Base-by-base conservation (phyloP, 106 monocot species). In the Allium sativum region DNA sequence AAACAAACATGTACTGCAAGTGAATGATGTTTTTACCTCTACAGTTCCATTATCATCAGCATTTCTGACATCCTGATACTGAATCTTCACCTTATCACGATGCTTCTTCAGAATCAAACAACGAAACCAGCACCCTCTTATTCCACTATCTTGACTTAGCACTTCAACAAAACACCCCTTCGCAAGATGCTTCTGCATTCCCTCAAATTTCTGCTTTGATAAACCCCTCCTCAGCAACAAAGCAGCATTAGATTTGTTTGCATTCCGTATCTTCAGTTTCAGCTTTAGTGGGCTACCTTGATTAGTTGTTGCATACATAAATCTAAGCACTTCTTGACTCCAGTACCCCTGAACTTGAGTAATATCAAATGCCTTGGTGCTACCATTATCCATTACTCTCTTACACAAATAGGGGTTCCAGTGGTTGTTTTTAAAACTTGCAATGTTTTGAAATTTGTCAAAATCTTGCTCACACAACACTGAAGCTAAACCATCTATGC, bases 61-160 rank as follows among this genome's bases (percentile, higher is more conserved):
- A 79, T 90, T 75, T 69, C 75, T 78, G 21, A 95, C 62, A 74
- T 95, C 95, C 40, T 45, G 56, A 31, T 95, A 95, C 45, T 61
- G 81, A 41, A 95, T 81, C 70, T 84, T 95, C 52, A 95, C 55
- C 59, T 68, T 86, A 61, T 90, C 87, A 40, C 22, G 73, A 17
- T 48, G 62, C 63, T 65, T 79, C 62, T 79, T 84, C 21, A 95
- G 56, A 77, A 95, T 67, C 13, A 79, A 42, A 56, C 87, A 76
- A 10, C 73, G 67, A 48, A 95, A 95, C 95, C 95, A 95, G 20
- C 95, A 95, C 9, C 95, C 95, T 77, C 90, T 84, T 4, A 95
- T 75, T 13, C 95, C 90, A 69, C 90, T 90, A 51, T 95, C 95
- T 58, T 95, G 90, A 18, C 72, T 87, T 13, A 95, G 77, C 47